Evolutionary conservation across 2,329 filamentous ascomycete species (phyloP).

Genomic region (Helminthosporium solani): DNA sequence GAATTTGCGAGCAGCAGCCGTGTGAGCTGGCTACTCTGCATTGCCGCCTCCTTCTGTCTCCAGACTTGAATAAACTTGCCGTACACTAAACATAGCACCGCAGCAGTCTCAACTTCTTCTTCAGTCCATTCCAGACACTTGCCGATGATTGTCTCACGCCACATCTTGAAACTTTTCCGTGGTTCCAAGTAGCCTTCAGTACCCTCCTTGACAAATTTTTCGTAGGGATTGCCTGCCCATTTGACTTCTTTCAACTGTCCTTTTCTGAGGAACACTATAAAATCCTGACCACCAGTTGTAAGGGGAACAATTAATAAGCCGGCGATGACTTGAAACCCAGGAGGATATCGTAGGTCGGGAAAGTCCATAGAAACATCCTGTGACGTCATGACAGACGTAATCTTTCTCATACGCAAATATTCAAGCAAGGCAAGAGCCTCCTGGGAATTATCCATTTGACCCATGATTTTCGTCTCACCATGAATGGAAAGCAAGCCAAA

Average conservation of each 20-base stretch:
- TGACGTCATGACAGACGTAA: conserved; percentile 74
- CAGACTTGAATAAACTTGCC: conserved; percentile 90
- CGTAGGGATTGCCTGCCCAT: conserved; percentile 85
- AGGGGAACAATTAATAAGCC: conserved; percentile 81
- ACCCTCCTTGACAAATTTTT: conserved; percentile 71
- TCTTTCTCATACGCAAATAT: conserved; percentile 73
- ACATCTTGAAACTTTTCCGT: conserved; percentile 74
- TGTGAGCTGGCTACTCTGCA: conserved; percentile 81
- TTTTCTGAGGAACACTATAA: conserved; percentile 88
- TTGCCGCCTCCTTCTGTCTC: conserved; percentile 82
- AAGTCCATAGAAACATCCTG: conserved; percentile 77
- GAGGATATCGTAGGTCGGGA: conserved; percentile 74
- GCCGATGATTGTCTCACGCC: conserved; percentile 78
- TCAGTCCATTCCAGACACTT: conserved; percentile 87
- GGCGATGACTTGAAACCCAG: conserved; percentile 75
- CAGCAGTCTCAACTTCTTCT: conserved; percentile 84
- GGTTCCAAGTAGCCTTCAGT: conserved; percentile 76
- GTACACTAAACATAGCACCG: conserved; percentile 83
- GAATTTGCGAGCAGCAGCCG: conserved; percentile 80
- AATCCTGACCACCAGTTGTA: conserved; percentile 73
- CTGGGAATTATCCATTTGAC: conserved; percentile 71
- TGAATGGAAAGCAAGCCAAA: conserved; percentile 81
- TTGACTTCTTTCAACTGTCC: conserved; percentile 74
- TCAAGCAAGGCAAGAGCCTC: conserved; percentile 83
- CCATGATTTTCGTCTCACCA: conserved; percentile 86